Base-by-base conservation (phyloP, 2,329 filamentous ascomycete species). In the Epichloe gansuensis region DNA sequence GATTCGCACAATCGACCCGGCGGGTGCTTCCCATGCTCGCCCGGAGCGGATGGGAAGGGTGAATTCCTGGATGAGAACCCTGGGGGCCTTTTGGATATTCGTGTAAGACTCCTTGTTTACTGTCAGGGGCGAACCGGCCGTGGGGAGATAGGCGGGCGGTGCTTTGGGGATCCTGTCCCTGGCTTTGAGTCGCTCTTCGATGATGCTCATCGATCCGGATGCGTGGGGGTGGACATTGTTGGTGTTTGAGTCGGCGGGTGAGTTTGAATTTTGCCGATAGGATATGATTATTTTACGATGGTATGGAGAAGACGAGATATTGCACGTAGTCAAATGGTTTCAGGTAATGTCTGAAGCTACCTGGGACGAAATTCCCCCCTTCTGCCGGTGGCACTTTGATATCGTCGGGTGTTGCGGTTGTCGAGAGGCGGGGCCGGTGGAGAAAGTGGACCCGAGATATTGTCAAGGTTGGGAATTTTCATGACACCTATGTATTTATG, bases 1-100 rank as follows among this genome's bases (percentile, higher is more conserved):
- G 56, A 94, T 82, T 13, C 82, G 80, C 55, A 88, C 79, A 53
- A 93, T 77, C 48, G 76, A 76, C 3, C 86, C 85, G 1, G 80
- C 79, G 0, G 80, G 76, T 0, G 85, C 86, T 47, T 77, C 74
- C 84, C 85, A 93, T 1, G 88, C 86, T 55, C 74, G 75, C 1
- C 85, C 88, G 2, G 83, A 87, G 37, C 88, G 81, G 34, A 89
- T 86, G 0, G 86, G 83, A 31, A 93, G 72, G 2, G 77, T 78
- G 58, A 86, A 85, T 6, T 78, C 70, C 2, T 75, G 63, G 5
- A 72, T 37, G 1, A 74, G 59, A 0, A 66, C 60, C 0, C 76
- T 67, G 0, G 70, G 67, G 0, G 73, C 72, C 3, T 65, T 55
- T 39, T 82, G 78, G 21, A 91, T 78, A 2, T 79, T 73, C 4